Evolutionary conservation across 495 filamentous ascomycete species (phyloP), one percentile per base, ranked within the genome.

Genomic region (Extremus antarcticus): DNA sequence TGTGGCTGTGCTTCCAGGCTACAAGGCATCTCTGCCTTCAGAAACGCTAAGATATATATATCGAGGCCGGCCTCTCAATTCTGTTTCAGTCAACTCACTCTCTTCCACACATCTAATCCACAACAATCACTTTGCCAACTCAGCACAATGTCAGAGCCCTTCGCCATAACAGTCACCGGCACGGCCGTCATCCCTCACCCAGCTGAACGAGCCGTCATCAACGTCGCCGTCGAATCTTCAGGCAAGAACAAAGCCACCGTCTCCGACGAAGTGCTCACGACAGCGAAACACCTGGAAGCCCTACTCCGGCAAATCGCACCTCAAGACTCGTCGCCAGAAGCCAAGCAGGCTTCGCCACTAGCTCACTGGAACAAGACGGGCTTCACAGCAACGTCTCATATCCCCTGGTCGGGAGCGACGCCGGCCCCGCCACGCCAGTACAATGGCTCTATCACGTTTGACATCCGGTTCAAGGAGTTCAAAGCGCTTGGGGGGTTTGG

Each of bases 391-490:
- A 49, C 46, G 20, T 7, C 4, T 17, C 46, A 49, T 21, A 25
- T 49, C 15, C 46, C 46, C 9, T 49, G 20, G 15, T 10, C 43
- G 10, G 11, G 11, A 49, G 24, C 22, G 20, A 23, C 46, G 24
- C 22, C 20, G 41, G 15, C 4, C 7, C 43, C 43, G 24, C 46
- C 46, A 7, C 46, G 46, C 17, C 20, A 21, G 21, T 49, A 21
- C 46, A 24, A 49, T 10, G 46, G 21, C 10, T 8, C 3, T 16
- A 29, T 49, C 46, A 49, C 9, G 7, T 49, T 49, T 21, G 46
- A 49, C 17, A 29, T 49, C 24, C 17, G 46, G 3, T 49, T 49
- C 46, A 23, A 49, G 17, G 46, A 49, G 4, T 49, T 49, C 46
- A 17, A 11, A 7, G 19, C 46, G 7, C 24, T 49, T 3, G 46